Base-by-base conservation (phyloP, 2,329 filamentous ascomycete genomes). In the Penicillium italicum region DNA sequence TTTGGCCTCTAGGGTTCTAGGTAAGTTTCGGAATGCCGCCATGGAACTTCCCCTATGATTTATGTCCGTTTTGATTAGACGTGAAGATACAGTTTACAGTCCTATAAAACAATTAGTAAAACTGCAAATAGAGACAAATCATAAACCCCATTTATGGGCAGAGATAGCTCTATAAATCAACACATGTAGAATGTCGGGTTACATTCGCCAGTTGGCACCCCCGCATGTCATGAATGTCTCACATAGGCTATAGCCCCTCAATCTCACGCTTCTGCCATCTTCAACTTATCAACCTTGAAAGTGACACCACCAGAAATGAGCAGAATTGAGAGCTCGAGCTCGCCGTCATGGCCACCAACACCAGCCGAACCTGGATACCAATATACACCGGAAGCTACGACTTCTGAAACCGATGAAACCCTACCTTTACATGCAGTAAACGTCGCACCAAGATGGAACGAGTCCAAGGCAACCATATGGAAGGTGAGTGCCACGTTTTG, bases 391-490 rank as follows among this genome's bases (percentile, higher is more conserved):
- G 51, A 49, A 49, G 45, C 28, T 14, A 37, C 22, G 8, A 14
- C 50, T 14, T 43, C 51, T 2, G 45, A 54, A 10, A 40, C 26
- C 11, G 61, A 63, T 12, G 62, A 60, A 3, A 67, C 50, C 28
- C 60, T 65, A 30, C 66, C 63, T 18, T 46, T 51, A 37, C 62
- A 66, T 49, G 64, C 64, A 11, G 64, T 66, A 3, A 64, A 61
- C 36, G 61, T 61, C 16, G 47, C 63, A 10, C 56, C 54, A 6
- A 37, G 62, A 57, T 64, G 62, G 62, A 63, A 64, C 42, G 59
- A 60, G 20, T 63, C 61, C 0, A 64, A 56, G 44, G 48, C 53
- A 1, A 62, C 50, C 50, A 56, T 60, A 43, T 64, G 62, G 62
- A 56, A 55, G 20, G 36, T 63, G 10, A 57, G 52, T 1, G 62